Evolutionary conservation across 116 monocot genomes (phyloP).

Genomic region (Papilionanthe hybrid): DNA sequence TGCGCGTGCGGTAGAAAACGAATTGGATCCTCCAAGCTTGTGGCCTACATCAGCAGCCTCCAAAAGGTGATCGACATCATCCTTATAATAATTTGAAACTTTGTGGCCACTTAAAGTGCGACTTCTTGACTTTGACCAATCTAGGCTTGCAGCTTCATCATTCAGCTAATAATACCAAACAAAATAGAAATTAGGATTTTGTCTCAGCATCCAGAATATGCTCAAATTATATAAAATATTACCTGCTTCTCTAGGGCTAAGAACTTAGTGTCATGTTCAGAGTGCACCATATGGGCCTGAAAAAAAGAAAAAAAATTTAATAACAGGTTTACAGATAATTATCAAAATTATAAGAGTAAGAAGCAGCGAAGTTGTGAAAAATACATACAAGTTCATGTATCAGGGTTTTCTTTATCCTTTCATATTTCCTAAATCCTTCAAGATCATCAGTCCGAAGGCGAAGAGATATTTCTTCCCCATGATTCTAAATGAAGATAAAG

Average conservation of each 20-base stretch:
- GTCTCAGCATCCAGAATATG: not conserved
- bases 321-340: not conserved
- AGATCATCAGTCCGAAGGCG: conserved; percentile 96
- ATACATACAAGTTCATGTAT: conserved; percentile 88
- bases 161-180: conserved; percentile 47
- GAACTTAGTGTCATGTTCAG: conserved; percentile 67
- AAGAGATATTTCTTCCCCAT: conserved; percentile 88
- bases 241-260: conserved; percentile 67
- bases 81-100: conserved; percentile 33
- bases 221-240: not conserved
- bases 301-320: conserved; percentile 13
- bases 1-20: conserved; percentile 37
- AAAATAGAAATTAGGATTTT: not conserved
- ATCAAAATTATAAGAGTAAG: not conserved
- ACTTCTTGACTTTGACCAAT: conserved; percentile 88
- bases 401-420: conserved; percentile 87
- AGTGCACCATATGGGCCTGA: conserved; percentile 74
- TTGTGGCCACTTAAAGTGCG: conserved; percentile 54
- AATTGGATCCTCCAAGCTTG: conserved; percentile 62
- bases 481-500: conserved; percentile 45
- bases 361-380: not conserved
- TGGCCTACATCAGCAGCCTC: conserved; percentile 19
- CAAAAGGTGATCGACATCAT: conserved; percentile 23
- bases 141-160: conserved; percentile 67
- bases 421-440: conserved; percentile 94